Base-by-base conservation (phyloP, 345 rosid species). In the Capsella bursapastoris region DNA sequence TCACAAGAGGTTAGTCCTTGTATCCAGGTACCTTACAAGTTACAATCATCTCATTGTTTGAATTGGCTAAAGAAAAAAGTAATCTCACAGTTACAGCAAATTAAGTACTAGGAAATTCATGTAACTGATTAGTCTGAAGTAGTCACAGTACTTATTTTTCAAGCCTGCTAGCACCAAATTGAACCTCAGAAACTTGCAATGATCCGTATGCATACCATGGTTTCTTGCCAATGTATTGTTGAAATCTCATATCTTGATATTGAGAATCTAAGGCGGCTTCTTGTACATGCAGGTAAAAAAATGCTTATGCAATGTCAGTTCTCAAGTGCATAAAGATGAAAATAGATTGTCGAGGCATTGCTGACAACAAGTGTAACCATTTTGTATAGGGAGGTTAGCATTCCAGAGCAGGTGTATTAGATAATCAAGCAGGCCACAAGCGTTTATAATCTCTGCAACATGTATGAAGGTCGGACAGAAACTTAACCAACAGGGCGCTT, bases 251-350 rank as follows among this genome's bases (percentile, higher is more conserved):
- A 34, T 45, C 70, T 16, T 44, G 11, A 34, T 45, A 66, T 16
- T 44, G 11, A 32, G 32, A 50, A 63, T 59, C 11, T 74, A 41
- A 69, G 51, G 53, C 32, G 8, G 41, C 52, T 52, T 80, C 15
- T 48, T 22, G 52, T 35, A 71, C 57, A 43, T 68, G 49, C 68
- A 93, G 97, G 88, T 77, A 90, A 89, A 90, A 89, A 87, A 90
- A 93, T 80, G 84, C 90, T 90, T 90, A 90, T 69, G 98, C 97
- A 43, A 13, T 90, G 80, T 88, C 93, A 25, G 92, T 93, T 66
- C 83, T 93, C 66, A 85, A 79, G 81, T 85, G 86, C 38, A 77
- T 93, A 27, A 96, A 93, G 84, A 84, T 85, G 92, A 93, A 89
- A 75, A 73, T 93, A 82, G 96, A 90, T 74, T 97, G 97, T 37